A percentile compares a stretch with the other conserved stretches of the same genome.
phyloP scores from a whole-genome alignment of 306 rosid species.

The Trifolium dubium region DNA sequence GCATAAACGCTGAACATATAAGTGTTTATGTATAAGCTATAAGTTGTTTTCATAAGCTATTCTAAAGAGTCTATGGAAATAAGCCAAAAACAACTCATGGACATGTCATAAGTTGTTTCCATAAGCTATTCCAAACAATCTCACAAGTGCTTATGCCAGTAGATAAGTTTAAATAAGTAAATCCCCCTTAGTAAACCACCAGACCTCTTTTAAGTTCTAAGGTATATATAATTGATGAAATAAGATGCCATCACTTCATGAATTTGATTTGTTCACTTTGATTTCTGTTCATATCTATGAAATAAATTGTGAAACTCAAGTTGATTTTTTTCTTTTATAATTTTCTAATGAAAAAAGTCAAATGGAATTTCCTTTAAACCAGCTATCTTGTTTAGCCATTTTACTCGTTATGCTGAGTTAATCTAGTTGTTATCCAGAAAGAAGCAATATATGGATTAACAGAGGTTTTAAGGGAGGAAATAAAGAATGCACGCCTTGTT shows the following conservation, averaged over 20 bases:
- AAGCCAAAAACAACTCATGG: too few species aligned
- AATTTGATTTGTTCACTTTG: constrained; percentile 28
- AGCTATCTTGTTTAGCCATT: background rate
- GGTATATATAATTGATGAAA: constrained; percentile 27
- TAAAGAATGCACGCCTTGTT: constrained; percentile 79
- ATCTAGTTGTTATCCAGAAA: constrained; percentile 61
- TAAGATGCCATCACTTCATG: background rate
- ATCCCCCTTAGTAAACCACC: constrained; percentile 1
- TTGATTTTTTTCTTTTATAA: background rate
- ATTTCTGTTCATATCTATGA: constrained; percentile 15
- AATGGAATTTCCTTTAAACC: constrained; percentile 3
- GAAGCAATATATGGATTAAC: constrained; percentile 94
- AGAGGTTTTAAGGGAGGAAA: constrained; percentile 74
- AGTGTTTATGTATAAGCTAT: too few species aligned
- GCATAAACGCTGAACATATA: too few species aligned
- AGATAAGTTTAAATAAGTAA: too few species aligned
- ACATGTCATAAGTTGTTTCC: background rate
- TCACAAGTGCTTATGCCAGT: background rate
- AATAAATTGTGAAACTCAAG: background rate
- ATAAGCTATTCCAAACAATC: background rate
- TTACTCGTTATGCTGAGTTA: constrained; percentile 33
- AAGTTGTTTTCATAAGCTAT: background rate
- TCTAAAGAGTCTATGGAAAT: background rate
- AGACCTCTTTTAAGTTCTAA: constrained; percentile 7
- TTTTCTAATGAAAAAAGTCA: background rate